Evolutionary conservation across 1,284 basidiomycete genomes (phyloP), one percentile per base, ranked within the genome.

Genomic region (Fomitopsis schrenkii): DNA sequence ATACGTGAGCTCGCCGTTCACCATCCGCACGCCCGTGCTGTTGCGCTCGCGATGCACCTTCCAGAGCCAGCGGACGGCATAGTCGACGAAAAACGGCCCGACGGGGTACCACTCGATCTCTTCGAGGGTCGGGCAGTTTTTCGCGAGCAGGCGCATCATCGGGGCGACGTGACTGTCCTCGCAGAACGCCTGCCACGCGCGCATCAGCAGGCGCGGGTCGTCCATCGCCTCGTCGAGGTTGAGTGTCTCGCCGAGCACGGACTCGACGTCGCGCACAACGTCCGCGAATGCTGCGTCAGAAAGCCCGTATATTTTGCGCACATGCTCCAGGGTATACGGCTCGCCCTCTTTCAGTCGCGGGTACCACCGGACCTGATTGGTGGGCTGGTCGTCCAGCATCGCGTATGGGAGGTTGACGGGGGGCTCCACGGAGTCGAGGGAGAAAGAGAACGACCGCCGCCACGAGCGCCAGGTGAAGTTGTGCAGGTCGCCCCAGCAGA

Each of bases 31-130:
- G 10, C n/a, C 33, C 17, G 22, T 30, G 33, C 55, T 33, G 8
- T 42, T 19, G 22, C 42, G 53, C 45, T 42, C 33, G 4, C 57
- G 38, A 28, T 62, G 57, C 22, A 62, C 28, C 41, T 40, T 59
- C 57, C 61, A 59, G 41, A 52, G 5, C 61, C 60, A 62, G 17
- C 58, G 61, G 14, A 52, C 54, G 14, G 36, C 35, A 42, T 55
- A 7, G 10, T 42, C 55, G 26, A 38, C 33, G 6, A 28, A 36
- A 40, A 33, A 60, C 3, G 55, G 36, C 19, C 42, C 41, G 17
- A 45, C 48, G 12, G 59, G 61, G 54, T 60, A 62, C 66, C 66
- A 67, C 44, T 67, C 66, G 22, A 67, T 38, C 55, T 65, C 54
- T 46, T 65, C 66, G n/a, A 67, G 61, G 4, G 58, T 59, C 35